Evolutionary conservation across 768 basidiomycete genomes (phyloP), one percentile per base, ranked within the genome.

Genomic region (Xerocomus spinulosus): DNA sequence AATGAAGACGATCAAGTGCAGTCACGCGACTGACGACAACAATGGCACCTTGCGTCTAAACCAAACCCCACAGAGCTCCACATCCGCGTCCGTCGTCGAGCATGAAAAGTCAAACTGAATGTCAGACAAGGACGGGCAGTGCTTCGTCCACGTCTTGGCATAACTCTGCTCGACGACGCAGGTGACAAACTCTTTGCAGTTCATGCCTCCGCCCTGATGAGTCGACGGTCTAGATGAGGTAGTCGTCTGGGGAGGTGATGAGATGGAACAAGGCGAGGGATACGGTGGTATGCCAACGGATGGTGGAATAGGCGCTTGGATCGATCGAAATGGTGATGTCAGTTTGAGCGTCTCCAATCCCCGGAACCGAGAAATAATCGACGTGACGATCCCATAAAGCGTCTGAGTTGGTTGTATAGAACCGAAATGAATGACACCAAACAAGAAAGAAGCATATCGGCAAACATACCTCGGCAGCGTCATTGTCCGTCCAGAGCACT

Each of bases 51-150:
- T 68, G 18, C 63, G 54, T 34, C 56, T 53, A 20, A 66, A 66
- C 64, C 64, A 66, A 26, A 66, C 49, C 26, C 66, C 64, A 37
- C 66, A 66, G 18, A 66, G 48, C 7, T 61, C 66, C 29, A 63
- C 45, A 17, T 66, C 66, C 21, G 41, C 42, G 2, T 68, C 63
- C 5, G 44, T 37, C 44, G 52, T 50, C 38, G 64, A 54, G 20
- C 55, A 56, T 20, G 66, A 61, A 55, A 68, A 66, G 37, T 56
- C 57, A 24, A 66, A 66, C n/a, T 59, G 66, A 15, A 66, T 55
- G 30, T 66, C 59, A 10, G 42, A 48, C 25, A 66, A 17, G 4
- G 64, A 57, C 2, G 64, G 57, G 41, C 64, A 66, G 8, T 51
- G 37, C 2, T 49, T 59, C 21, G 66, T 68, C 64, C 64, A 66